Percentiles rank a stretch among this genome's conserved stretches.
These are phyloP conservation scores for Microdochium paspali DNA, from an alignment of 2,329 filamentous ascomycete species.

Conservation along the genomic window DNA sequence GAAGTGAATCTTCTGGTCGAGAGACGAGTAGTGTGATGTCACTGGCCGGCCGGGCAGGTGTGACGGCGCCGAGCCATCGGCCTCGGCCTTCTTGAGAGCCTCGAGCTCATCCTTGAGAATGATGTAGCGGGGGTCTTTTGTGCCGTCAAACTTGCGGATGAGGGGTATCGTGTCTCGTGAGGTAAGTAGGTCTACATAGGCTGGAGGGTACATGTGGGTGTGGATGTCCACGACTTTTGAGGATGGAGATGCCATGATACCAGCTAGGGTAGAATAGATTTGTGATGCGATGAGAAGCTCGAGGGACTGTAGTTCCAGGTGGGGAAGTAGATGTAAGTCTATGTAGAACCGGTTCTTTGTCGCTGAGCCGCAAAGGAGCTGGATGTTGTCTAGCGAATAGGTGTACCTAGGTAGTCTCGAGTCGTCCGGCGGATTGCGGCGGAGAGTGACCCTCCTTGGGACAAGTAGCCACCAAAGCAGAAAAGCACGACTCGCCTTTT, in stretches of 20 bases:
- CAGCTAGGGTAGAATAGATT: too few relatives aligned
- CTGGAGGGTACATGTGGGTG: constrained; percentile 61
- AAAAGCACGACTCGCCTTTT: too few relatives aligned
- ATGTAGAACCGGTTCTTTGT: too few relatives aligned
- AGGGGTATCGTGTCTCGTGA: constrained; percentile 57
- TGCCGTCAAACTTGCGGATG: constrained; percentile 54
- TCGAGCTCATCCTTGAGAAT: constrained; percentile 46
- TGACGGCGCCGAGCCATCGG: constrained; percentile 31
- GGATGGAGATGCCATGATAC: constrained; percentile 23
- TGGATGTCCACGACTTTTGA: constrained; percentile 53
- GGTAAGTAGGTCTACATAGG: constrained; percentile 51
- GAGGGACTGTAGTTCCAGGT: too few relatives aligned
- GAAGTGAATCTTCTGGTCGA: constrained; percentile 72
- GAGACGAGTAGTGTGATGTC: constrained; percentile 73
- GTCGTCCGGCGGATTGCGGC: too few relatives aligned
- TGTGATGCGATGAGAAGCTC: too few relatives aligned
- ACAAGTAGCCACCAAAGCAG: too few relatives aligned
- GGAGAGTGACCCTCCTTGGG: too few relatives aligned
- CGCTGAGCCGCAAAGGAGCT: too few relatives aligned
- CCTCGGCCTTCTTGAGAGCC: constrained; percentile 36
- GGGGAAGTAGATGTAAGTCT: too few relatives aligned
- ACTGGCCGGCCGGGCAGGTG: constrained; percentile 70
- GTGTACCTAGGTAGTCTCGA: too few relatives aligned
- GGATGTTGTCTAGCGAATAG: too few relatives aligned
- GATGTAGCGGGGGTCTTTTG: constrained; percentile 52